Base-by-base conservation (phyloP, 345 rosid species). In the Lepidium sativum region DNA sequence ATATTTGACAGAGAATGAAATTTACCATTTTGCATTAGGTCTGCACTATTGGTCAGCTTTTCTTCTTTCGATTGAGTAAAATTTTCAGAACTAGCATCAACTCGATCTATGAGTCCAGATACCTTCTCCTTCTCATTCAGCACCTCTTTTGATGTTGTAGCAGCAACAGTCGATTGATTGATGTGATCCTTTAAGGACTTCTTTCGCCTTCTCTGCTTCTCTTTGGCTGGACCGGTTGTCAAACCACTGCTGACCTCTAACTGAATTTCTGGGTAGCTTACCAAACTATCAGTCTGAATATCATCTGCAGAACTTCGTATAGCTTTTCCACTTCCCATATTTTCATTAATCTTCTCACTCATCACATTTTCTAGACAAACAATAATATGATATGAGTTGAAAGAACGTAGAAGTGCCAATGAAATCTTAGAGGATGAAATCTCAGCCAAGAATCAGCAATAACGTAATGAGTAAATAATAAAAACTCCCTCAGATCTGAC, bases 11-110 rank as follows among this genome's bases (percentile, higher is more conserved):
- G 54, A 45, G 45, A 54, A 54, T 8, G 12, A 13, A 20, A 1
- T 2, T 44, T 70, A 70, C 75, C 75, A 21, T 62, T 54, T 65
- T 53, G 75, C 10, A 9, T 37, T 43, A 34, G 5, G 1, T 70
- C 63, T 23, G 13, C 10, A 60, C 53, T 13, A 59, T 10, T 5
- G 9, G 43, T 60, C 39, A 17, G 13, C 16, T 12, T 39, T 5
- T 25, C 58, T 20, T 44, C 32, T 48, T 9, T 9, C 23, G 39
- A 37, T 16, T 37, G 9, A 16, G 50, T 31, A 47, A 37, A 1
- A 27, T 39, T 9, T 27, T 55, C 71, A 47, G 56, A 18, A 25
- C 21, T 35, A 55, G 40, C 37, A 66, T 43, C 52, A 53, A 65
- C 69, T 12, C 1, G 20, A n/a, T 68, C 45, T 50, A 69, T 38